phyloP scores from a whole-genome alignment of 1,284 basidiomycete species.

The Heterobasidion annosum region DNA sequence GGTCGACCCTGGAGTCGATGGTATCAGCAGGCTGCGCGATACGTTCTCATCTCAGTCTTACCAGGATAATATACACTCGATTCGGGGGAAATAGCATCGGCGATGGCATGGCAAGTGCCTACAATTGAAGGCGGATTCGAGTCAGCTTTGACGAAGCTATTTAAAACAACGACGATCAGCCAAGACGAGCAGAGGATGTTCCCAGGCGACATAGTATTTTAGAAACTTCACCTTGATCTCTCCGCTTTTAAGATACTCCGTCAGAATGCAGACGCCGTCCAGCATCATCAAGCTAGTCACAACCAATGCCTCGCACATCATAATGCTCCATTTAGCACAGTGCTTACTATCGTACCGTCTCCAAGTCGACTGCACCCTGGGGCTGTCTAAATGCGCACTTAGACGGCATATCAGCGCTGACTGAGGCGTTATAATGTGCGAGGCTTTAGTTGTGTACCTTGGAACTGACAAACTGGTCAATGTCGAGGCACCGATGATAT shows the following conservation, averaged over 20 bases:
- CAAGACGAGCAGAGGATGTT: background rate
- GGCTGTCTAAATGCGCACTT: background rate
- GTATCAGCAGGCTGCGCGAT: background rate
- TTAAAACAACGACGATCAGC: background rate
- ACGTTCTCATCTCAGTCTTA: background rate
- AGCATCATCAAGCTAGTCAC: background rate
- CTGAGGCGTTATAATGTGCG: no score
- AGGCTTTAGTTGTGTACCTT: no score
- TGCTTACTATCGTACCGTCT: background rate
- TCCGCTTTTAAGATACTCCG: background rate
- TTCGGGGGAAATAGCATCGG: background rate
- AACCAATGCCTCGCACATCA: background rate
- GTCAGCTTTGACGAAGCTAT: background rate
- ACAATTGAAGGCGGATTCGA: background rate
- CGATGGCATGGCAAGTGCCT: background rate
- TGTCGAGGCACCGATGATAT: no score
- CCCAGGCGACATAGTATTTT: background rate
- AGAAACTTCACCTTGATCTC: background rate
- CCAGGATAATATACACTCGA: slow-evolving; percentile 1
- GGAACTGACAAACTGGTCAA: no score
- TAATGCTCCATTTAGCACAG: no score
- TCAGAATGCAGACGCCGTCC: background rate
- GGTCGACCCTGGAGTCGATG: slow-evolving; percentile 8
- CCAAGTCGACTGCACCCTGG: background rate
- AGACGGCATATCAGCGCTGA: background rate